Base-by-base conservation (phyloP, 2,329 filamentous ascomycete species). In the Aspergillus amoenus region DNA sequence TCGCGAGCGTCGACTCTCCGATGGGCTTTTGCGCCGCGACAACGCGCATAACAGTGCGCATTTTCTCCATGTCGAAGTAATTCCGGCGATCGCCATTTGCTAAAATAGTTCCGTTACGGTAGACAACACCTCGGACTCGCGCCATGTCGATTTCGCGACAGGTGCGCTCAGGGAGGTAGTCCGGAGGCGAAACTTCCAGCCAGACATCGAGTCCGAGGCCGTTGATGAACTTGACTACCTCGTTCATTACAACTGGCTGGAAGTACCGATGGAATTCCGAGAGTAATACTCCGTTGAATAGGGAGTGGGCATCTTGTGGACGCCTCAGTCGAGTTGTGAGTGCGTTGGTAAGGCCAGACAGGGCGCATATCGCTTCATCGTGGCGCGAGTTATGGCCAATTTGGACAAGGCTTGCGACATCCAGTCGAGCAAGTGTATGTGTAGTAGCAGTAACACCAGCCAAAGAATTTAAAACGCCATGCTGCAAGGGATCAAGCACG, bases 51-150 rank as follows among this genome's bases (percentile, higher is more conserved):
- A 57, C 55, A 7, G 58, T 52, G 11, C 57, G 57, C 62, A 76
- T 64, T 40, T 68, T 57, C 13, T 62, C 61, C 73, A 77, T 74
- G 30, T 71, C 68, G 51, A 70, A 73, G 60, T 70, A 74, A 50
- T 74, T 66, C 9, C 68, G 64, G 18, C 61, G 58, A 11, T 72
- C 66, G 7, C 72, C 72, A 40, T 71, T 65, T 2, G 62, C 47
- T 4, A 68, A 55, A 53, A 73, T 73, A 0, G 70, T 70, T 4
- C 62, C 70, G 54, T 74, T 74, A 41, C 66, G 62, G 46, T 66
- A 64, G 11, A 73, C 60, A 3, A 71, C 55, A 3, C 72, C 71
- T 1, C 58, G 60, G 43, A 72, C 65, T 21, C 67, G 62, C 13
- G 70, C 61, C 18, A 66, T 60, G 9, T 61, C 60, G 43, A 63